Conservation (phyloP, 2,329 filamentous ascomycete genomes). For the Alternaria solani region DNA sequence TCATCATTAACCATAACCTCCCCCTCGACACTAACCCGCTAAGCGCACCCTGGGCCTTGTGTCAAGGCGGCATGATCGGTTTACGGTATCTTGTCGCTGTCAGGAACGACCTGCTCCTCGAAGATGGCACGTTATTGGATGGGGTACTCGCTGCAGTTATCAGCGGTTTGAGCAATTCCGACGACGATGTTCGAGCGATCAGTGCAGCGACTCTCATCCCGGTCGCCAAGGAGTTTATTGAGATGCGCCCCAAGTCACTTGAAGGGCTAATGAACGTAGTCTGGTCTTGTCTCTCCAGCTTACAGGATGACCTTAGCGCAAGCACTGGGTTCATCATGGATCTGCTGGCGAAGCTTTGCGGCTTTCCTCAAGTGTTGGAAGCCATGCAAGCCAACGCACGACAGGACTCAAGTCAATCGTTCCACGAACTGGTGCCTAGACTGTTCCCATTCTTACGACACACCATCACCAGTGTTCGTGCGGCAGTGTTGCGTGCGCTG, state of each 20-base stretch:
- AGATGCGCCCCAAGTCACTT: conserved; percentile 78
- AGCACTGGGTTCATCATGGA: conserved; percentile 99
- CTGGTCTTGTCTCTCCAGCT: conserved; percentile 94
- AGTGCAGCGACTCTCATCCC: conserved; percentile 97
- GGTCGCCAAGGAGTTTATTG: conserved; percentile 93
- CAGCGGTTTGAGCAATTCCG: conserved; percentile 87
- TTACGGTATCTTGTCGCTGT: conserved; percentile 94
- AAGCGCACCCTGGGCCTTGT: conserved; percentile 87
- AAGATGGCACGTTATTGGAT: conserved; percentile 86
- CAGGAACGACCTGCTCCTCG: conserved; percentile 86
- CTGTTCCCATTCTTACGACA: conserved; percentile 96
- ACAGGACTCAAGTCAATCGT: conserved; percentile 84
- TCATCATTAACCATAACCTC: conserved; percentile 87
- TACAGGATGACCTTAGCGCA: conserved; percentile 96
- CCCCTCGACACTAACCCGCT: conserved; percentile 58
- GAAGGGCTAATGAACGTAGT: conserved; percentile 90
- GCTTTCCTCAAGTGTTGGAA: conserved; percentile 89
- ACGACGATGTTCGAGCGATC: conserved; percentile 96
- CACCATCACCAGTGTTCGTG: conserved; percentile 94
- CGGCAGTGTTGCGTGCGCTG: conserved; percentile 89
- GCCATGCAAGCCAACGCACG: conserved; percentile 89
- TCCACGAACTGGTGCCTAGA: conserved; percentile 88
- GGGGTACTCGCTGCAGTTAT: conserved; percentile 92
- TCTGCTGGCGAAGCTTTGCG: conserved; percentile 90
- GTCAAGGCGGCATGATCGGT: conserved; percentile 97